Percentiles rank a stretch among this genome's conserved stretches.
phyloP scores from a whole-genome alignment of 208 protist species.

The Wallacemonas rigidus region DNA sequence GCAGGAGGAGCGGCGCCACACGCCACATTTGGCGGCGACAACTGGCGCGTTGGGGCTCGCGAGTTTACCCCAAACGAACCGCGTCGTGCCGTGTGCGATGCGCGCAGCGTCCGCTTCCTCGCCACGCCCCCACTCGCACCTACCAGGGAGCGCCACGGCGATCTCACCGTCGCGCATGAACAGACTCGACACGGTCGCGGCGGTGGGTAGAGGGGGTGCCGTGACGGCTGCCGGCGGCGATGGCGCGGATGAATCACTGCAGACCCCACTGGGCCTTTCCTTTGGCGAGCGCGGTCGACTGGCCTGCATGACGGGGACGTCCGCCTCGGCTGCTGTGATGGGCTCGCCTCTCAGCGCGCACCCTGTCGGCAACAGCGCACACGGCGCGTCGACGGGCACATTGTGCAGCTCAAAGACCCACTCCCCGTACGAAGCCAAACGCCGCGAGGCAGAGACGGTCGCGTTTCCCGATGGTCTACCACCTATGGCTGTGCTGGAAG shows the following conservation, averaged over 20 bases:
- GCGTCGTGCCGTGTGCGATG: background rate
- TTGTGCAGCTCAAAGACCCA: background rate
- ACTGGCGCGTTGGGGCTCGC: background rate
- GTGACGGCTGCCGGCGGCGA: background rate
- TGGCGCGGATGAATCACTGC: background rate
- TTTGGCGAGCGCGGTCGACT: background rate
- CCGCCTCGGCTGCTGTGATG: background rate
- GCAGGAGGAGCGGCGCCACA: background rate
- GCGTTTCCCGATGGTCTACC: constrained; percentile 4
- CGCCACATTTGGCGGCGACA: background rate
- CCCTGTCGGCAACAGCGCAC: too few species aligned
- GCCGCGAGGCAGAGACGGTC: background rate
- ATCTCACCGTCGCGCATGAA: background rate
- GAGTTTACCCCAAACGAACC: background rate
- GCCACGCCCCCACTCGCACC: background rate
- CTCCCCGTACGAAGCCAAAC: background rate
- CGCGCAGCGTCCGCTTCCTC: constrained; percentile 7
- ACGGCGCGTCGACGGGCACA: background rate
- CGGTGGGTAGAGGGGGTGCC: background rate
- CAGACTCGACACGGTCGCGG: background rate
- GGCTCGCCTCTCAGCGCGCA: background rate
- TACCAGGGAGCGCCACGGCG: background rate
- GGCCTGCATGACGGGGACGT: background rate
- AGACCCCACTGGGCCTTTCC: constrained; percentile 5
- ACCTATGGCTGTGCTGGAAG: constrained; percentile 26